These are phyloP conservation scores for Clonostachys solani DNA, from an alignment of 2,329 filamentous ascomycete species.

Conservation along the genomic window DNA sequence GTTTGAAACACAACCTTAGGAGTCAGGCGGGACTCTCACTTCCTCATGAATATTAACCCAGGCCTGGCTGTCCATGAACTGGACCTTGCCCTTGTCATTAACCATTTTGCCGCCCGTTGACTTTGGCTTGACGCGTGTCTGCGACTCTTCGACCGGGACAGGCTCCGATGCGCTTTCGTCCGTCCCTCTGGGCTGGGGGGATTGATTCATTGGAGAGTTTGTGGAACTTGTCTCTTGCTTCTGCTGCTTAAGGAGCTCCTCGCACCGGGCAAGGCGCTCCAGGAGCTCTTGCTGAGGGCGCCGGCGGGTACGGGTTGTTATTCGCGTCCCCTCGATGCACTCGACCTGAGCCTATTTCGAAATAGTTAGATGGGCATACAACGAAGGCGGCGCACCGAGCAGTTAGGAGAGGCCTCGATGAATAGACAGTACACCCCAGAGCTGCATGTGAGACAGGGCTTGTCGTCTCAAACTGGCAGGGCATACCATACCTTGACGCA, in stretches of 20 bases:
- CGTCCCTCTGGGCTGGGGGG: neutral
- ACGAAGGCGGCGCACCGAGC: too few species aligned
- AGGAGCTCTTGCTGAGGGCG: slow-evolving; percentile 56
- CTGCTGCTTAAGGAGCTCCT: slow-evolving; percentile 49
- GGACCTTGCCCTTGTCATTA: slow-evolving; percentile 47
- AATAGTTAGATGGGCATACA: too few species aligned
- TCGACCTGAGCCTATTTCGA: too few species aligned
- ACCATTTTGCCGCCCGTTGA: slow-evolving; percentile 42
- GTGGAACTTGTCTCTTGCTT: neutral
- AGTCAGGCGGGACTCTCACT: slow-evolving; percentile 26
- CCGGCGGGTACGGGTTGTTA: too few species aligned
- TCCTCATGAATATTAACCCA: slow-evolving; percentile 52
- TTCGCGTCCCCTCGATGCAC: too few species aligned
- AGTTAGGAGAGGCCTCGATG: too few species aligned
- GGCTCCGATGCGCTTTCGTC: neutral
- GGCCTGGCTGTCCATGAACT: slow-evolving; percentile 54
- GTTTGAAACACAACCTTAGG: slow-evolving; percentile 7
- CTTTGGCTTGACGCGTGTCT: neutral
- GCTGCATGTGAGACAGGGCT: too few species aligned
- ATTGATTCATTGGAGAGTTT: neutral
- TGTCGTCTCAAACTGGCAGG: too few species aligned
- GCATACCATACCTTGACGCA: too few species aligned
- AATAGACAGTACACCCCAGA: too few species aligned
- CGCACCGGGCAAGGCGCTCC: slow-evolving; percentile 54
- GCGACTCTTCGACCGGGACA: neutral